Percentiles rank a stretch among this genome's conserved stretches.
Evolutionary conservation across 148 eudicot species (phyloP).

Genomic region (Diospyros kaki): DNA sequence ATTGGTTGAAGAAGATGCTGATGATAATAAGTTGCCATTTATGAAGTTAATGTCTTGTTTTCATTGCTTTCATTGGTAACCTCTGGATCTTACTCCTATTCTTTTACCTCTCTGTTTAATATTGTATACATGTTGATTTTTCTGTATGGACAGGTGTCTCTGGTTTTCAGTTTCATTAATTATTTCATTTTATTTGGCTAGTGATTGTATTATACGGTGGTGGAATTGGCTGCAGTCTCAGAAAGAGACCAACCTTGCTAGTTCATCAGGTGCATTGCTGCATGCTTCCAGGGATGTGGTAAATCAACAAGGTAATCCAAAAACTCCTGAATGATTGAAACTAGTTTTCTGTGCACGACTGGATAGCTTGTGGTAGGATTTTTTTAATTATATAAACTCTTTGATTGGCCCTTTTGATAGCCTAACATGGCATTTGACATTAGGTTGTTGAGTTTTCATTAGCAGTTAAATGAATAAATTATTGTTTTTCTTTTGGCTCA

Average conservation of each 20-base stretch:
- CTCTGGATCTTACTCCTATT: neutral
- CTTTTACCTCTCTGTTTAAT: neutral
- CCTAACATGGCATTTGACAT: neutral
- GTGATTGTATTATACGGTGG: constrained; percentile 89
- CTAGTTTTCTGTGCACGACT: neutral
- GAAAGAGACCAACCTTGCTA: constrained; percentile 26
- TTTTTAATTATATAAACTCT: neutral
- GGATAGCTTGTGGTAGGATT: neutral
- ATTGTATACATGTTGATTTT: neutral
- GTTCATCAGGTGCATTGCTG: constrained; percentile 30
- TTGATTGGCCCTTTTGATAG: neutral
- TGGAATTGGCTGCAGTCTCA: constrained; percentile 65
- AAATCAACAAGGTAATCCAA: constrained; percentile 31
- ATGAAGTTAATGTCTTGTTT: constrained; percentile 99
- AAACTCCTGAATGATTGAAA: neutral
- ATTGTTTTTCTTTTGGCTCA: neutral
- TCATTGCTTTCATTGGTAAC: constrained; percentile 94
- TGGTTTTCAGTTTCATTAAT: constrained; percentile 12
- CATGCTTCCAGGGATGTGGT: constrained; percentile 17
- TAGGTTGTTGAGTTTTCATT: neutral
- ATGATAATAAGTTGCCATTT: constrained; percentile 42
- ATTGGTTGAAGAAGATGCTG: constrained; percentile 55
- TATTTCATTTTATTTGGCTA: constrained; percentile 20
- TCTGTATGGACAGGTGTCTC: constrained; percentile 1
- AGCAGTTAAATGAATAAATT: neutral